These are phyloP conservation scores for Otatea glauca DNA, from an alignment of 176 grass and related monocot species.

Conservation along the genomic window DNA sequence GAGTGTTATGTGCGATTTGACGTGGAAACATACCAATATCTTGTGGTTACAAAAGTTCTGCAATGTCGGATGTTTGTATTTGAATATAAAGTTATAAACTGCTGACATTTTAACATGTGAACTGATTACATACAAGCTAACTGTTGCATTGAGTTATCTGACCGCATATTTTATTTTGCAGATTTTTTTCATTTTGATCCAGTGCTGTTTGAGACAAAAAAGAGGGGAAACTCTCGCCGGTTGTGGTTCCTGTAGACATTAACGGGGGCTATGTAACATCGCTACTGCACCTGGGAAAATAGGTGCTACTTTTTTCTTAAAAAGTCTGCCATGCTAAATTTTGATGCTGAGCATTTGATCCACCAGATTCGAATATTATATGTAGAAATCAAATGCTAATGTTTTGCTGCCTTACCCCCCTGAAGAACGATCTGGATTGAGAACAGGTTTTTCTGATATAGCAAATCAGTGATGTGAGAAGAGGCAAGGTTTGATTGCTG, in stretches of 20 bases:
- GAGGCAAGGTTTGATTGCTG: background rate
- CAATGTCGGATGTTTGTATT: background rate
- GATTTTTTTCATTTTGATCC: constrained; percentile 17
- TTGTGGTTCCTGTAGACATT: too few relatives aligned
- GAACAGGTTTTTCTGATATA: background rate
- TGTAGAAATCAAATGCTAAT: constrained; percentile 16
- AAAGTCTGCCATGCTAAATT: background rate
- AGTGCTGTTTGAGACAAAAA: background rate
- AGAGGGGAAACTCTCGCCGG: background rate
- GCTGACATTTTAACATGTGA: background rate
- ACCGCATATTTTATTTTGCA: constrained; percentile 42
- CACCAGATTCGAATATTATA: background rate
- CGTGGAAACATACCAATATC: background rate
- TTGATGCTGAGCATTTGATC: background rate
- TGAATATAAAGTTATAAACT: background rate
- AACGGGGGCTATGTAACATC: background rate
- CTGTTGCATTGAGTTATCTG: constrained; percentile 9
- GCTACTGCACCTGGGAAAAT: constrained; percentile 15
- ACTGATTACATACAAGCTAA: background rate
- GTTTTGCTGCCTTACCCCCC: background rate
- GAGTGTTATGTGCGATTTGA: background rate
- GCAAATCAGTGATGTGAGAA: background rate
- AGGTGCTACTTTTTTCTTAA: background rate
- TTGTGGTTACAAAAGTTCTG: background rate
- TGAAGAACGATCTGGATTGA: background rate